A percentile compares a stretch with the other conserved stretches of the same genome.
phyloP scores from a whole-genome alignment of 805 yeast genomes.

The Pichia thaimueangensis region DNA sequence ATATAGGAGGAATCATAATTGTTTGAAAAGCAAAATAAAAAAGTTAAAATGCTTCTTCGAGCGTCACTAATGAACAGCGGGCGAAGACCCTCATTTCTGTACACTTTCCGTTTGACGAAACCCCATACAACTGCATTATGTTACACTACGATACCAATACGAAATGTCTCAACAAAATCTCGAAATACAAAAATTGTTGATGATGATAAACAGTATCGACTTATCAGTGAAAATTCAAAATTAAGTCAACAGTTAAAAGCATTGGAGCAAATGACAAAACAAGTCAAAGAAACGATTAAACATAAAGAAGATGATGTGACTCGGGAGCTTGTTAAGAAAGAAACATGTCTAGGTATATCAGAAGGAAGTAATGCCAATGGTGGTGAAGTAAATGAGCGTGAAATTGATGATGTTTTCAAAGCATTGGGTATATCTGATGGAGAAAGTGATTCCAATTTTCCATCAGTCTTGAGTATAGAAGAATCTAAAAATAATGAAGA shows the following conservation, averaged over 20 bases:
- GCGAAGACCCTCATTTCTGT: no score
- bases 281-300: constrained; percentile 21
- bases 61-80: no score
- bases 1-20: no score
- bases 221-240: constrained; percentile 14
- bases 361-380: constrained; percentile 12
- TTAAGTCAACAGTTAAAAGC: constrained; percentile 23
- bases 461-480: background rate
- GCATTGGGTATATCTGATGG: constrained; percentile 14
- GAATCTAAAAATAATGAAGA: background rate
- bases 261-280: constrained; percentile 28
- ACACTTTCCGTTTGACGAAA: no score
- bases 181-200: background rate
- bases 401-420: constrained; percentile 25
- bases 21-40: no score
- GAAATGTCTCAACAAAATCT: background rate
- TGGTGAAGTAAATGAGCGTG: constrained; percentile 19
- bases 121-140: no score
- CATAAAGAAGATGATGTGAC: constrained; percentile 17
- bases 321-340: constrained; percentile 16
- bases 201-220: background rate
- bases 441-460: background rate
- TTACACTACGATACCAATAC: no score
- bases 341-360: constrained; percentile 10
- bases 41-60: no score